These are phyloP conservation scores for Crotalaria pallida DNA, from an alignment of 306 rosid species.

Conservation along the genomic window DNA sequence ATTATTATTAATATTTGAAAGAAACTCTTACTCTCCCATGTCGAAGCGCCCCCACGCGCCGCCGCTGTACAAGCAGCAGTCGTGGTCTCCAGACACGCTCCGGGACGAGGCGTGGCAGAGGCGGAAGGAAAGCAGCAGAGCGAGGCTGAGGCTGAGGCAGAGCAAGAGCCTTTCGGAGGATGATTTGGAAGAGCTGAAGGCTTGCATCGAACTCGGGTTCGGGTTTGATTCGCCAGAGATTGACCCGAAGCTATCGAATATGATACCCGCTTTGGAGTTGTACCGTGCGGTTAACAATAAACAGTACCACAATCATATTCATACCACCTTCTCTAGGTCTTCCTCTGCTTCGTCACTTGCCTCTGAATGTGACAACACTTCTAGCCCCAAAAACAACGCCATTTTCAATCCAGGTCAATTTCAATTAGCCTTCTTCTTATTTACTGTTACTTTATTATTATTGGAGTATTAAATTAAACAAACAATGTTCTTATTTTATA, in stretches of 20 bases:
- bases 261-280: constrained; percentile 59
- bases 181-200: constrained; percentile 67
- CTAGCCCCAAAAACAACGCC: constrained; percentile 22
- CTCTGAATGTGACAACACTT: constrained; percentile 31
- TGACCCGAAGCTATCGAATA: constrained; percentile 42
- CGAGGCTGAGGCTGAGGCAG: not conserved
- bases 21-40: constrained; percentile 14
- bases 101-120: constrained; percentile 81
- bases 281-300: constrained; percentile 53
- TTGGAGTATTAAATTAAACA: too few species aligned
- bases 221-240: constrained; percentile 57
- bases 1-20: too few species aligned
- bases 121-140: constrained; percentile 25
- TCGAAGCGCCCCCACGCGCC: constrained; percentile 31
- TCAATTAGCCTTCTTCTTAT: not conserved
- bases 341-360: constrained; percentile 39
- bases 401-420: constrained; percentile 50
- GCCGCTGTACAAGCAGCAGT: constrained; percentile 51
- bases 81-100: constrained; percentile 63
- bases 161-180: constrained; percentile 61
- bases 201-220: constrained; percentile 75
- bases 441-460: not conserved
- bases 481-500: too few species aligned
- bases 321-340: constrained; percentile 24
- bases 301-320: constrained; percentile 34